Conservation (phyloP, 1,284 basidiomycete species). For the Cronartium quercuum region DNA sequence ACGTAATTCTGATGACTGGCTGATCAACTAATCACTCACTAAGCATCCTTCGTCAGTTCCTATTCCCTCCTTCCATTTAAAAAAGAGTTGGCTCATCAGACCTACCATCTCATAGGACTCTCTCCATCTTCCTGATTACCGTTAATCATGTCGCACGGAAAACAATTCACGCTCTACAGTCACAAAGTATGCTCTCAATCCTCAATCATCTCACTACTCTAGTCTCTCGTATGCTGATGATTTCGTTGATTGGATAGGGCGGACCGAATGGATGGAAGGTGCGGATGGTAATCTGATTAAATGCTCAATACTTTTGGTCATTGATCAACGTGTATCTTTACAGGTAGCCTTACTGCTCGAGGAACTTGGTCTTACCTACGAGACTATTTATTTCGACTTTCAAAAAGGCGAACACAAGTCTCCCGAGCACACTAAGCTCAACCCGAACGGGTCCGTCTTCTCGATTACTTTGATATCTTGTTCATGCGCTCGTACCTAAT, state of each 20-base stretch:
- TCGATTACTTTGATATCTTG: neutral
- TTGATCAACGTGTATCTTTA: neutral
- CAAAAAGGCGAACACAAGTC: constrained; percentile 14
- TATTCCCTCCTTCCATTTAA: no score
- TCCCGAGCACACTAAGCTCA: neutral
- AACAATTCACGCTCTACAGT: constrained; percentile 18
- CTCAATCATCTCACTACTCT: neutral
- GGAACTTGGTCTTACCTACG: constrained; percentile 14
- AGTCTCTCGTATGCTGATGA: neutral
- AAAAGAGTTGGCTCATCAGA: no score
- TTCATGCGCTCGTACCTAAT: neutral
- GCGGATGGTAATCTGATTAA: neutral
- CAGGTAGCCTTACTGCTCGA: constrained; percentile 10
- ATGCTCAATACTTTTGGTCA: neutral
- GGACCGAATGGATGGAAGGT: constrained; percentile 16
- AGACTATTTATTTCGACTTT: constrained; percentile 5
- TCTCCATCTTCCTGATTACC: neutral
- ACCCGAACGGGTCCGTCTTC: constrained; percentile 5
- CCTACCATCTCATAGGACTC: neutral
- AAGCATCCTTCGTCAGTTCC: no score
- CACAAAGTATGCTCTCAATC: constrained; percentile 4
- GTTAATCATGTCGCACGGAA: constrained; percentile 1
- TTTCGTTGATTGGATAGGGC: neutral
- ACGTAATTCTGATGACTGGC: no score
- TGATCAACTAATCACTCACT: no score